These are phyloP conservation scores for Acacia concinna DNA, from an alignment of 331 rosid genomes.

Conservation along the genomic window DNA sequence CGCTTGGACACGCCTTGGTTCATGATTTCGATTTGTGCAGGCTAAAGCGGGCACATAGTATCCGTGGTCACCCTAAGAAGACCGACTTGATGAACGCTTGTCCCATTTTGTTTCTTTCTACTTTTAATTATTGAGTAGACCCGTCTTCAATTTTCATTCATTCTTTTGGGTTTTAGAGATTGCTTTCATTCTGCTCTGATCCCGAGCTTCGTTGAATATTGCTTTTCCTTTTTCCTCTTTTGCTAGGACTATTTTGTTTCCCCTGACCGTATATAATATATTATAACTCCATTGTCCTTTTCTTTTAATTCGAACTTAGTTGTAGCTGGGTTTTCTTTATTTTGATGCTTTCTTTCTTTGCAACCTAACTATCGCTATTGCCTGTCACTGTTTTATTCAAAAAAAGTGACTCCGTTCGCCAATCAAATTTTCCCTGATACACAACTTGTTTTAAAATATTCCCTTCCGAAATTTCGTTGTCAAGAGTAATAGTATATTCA, in stretches of 20 bases:
- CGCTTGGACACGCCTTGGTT: conserved; percentile 49
- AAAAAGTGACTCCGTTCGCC: conserved; percentile 24
- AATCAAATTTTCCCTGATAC: not conserved
- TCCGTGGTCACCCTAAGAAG: conserved; percentile 36
- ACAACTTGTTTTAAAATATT: not conserved
- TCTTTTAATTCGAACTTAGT: conserved; percentile 20
- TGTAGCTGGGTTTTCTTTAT: conserved; percentile 17
- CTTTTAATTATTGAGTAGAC: conserved; percentile 50
- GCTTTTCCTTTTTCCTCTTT: conserved; percentile 49
- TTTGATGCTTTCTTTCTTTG: not conserved
- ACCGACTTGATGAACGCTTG: conserved; percentile 41
- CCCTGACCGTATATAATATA: conserved; percentile 4
- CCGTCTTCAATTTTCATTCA: conserved; percentile 33
- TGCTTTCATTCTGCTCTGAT: conserved; percentile 57
- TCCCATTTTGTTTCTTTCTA: conserved; percentile 46
- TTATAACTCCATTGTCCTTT: not conserved
- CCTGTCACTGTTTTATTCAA: conserved; percentile 42
- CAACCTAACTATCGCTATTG: conserved; percentile 26
- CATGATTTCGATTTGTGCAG: conserved; percentile 44
- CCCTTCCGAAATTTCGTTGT: not conserved
- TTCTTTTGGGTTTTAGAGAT: conserved; percentile 45
- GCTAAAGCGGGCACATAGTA: conserved; percentile 42
- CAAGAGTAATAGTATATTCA: not conserved
- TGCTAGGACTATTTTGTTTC: conserved; percentile 58
- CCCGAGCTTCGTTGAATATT: conserved; percentile 63